Conservation (phyloP, 78 protist species). For the Cavenderia fasciculata region DNA sequence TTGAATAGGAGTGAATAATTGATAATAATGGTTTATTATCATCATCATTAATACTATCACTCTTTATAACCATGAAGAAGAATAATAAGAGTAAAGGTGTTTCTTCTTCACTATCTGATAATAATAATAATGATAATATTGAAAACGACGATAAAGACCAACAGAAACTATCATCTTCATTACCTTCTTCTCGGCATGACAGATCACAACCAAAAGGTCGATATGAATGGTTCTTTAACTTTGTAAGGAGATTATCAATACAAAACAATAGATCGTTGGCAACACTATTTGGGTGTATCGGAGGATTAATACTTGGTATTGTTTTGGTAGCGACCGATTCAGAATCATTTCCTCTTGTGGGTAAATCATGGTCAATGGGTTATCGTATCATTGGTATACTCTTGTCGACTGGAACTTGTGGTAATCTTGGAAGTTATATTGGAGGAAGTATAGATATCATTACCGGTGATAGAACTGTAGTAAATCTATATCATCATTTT, state of each 20-base stretch:
- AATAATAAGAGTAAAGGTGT: too few species aligned
- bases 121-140: too few species aligned
- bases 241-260: background rate
- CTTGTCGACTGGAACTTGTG: slow-evolving; percentile 4
- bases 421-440: slow-evolving; percentile 2
- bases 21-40: too few species aligned
- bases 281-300: background rate
- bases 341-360: slow-evolving; percentile 1
- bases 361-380: background rate
- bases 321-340: background rate
- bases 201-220: too few species aligned
- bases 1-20: too few species aligned
- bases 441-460: slow-evolving; percentile 25
- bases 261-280: slow-evolving; percentile 5
- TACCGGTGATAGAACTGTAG: slow-evolving; percentile 8
- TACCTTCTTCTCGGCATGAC: too few species aligned
- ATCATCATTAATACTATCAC: too few species aligned
- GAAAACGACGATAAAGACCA: too few species aligned
- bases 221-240: too few species aligned
- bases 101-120: too few species aligned
- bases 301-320: background rate
- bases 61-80: too few species aligned
- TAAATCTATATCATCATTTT: background rate
- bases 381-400: background rate
- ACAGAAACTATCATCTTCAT: too few species aligned